Base-by-base conservation (phyloP, 352 stramenopile genomes). In the Phytophthora citricola region DNA sequence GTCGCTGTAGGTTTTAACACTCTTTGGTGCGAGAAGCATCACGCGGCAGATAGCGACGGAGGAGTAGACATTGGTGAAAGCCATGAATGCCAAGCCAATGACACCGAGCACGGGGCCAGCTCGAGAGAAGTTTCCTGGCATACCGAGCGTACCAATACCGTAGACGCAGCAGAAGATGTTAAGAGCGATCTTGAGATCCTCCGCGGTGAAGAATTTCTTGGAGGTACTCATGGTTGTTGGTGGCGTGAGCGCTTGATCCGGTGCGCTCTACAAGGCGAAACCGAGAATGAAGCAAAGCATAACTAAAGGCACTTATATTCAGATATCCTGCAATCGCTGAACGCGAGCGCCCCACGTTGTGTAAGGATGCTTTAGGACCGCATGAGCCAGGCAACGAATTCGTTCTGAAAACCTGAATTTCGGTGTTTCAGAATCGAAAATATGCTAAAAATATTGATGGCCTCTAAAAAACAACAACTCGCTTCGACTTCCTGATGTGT, bases 61-160 rank as follows among this genome's bases (percentile, higher is more conserved):
- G 29, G 71, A 62, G 50, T 75, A 79, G 22, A 79, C 58, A 32
- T 79, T 79, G 57, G 69, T 63, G 44, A 72, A 75, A 20, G 71
- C 71, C 71, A 79, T 79, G 58, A 79, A 79, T 27, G 60, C 51
- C 51, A 75, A 61, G 11, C 68, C 68, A 26, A 76, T 60, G 22
- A 62, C 66, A 40, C 63, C 71, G 17, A 73, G 49, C 20, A 67
- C 59, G 22, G 49, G 58, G 4, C 58, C 58, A 17, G 58, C 39
- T 22, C 58, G 58, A 20, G 58, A 66, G 41, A 68, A 68, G 50
- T 68, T 68, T 27, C 59, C 59, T 12, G 61, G 52, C 61, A 69
- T 69, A 44, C 61, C 61, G 17, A 69, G 61, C 11, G 61, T 63
- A 31, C 61, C 61, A 40, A 69, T 67, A 32, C 59, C 59, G 59